Evolutionary conservation across 345 rosid species (phyloP).

Genomic region (Populus deltoides): DNA sequence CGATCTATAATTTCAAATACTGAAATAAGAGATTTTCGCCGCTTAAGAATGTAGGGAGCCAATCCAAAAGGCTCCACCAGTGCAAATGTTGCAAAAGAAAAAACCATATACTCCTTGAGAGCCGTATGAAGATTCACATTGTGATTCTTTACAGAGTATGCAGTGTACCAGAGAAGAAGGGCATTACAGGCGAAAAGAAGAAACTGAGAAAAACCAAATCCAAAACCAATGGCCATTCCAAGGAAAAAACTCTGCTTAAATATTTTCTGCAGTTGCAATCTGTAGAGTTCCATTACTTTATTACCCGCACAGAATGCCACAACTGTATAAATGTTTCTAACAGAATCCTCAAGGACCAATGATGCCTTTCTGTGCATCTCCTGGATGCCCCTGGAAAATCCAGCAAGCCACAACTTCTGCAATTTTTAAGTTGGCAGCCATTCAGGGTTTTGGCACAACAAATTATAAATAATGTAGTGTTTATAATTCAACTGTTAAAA

Average conservation of each 20-base stretch:
- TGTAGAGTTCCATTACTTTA: constrained; percentile 98
- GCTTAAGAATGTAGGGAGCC: constrained; percentile 96
- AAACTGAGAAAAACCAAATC: constrained; percentile 97
- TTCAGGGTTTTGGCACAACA: constrained; percentile 7
- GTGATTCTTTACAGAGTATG: constrained; percentile 49
- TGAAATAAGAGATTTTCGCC: constrained; percentile 83
- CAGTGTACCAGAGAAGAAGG: constrained; percentile 95
- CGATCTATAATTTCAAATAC: constrained; percentile 97
- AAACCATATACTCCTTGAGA: constrained; percentile 89
- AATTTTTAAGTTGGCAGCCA: constrained; percentile 21
- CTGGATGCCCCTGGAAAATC: constrained; percentile 98
- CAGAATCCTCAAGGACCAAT: constrained; percentile 98
- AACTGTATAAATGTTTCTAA: constrained; percentile 97
- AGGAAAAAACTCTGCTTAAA: constrained; percentile 82
- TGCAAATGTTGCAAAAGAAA: constrained; percentile 98
- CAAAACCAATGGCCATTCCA: constrained; percentile 94
- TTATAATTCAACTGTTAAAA: background rate
- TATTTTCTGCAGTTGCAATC: constrained; percentile 76
- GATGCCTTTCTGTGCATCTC: constrained; percentile 99
- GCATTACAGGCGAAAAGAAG: constrained; percentile 99
- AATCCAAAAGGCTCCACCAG: constrained; percentile 98
- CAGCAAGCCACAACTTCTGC: constrained; percentile 99
- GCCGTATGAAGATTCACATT: constrained; percentile 63
- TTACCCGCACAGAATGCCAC: constrained; percentile 99
- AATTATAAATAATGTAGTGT: background rate